These are phyloP conservation scores for Hemerocallis citrina DNA, from an alignment of 106 monocot genomes.

Conservation along the genomic window DNA sequence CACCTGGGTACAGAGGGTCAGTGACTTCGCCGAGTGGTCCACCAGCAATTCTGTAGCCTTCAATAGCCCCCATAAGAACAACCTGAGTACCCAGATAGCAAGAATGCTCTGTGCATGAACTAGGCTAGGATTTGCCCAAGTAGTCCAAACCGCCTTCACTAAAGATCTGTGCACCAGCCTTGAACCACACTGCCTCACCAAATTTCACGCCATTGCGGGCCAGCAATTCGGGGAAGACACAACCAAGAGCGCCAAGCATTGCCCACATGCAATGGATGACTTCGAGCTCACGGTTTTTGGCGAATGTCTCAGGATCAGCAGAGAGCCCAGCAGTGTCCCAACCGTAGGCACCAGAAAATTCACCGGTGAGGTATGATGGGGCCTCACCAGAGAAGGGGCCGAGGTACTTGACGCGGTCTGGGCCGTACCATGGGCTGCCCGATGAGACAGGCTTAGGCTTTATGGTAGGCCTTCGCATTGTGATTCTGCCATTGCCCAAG, in stretches of 20 bases:
- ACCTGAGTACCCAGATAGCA: slow-evolving; percentile 28
- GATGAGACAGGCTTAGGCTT: slow-evolving; percentile 17
- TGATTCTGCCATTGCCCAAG: slow-evolving; percentile 23
- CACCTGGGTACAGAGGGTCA: slow-evolving; percentile 48
- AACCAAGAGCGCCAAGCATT: slow-evolving; percentile 30
- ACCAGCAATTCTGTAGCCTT: slow-evolving; percentile 29
- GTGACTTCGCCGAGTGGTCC: slow-evolving; percentile 36
- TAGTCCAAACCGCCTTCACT: slow-evolving; percentile 29
- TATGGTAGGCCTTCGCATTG: slow-evolving; percentile 18
- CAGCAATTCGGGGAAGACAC: slow-evolving; percentile 27
- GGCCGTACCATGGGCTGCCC: slow-evolving; percentile 40
- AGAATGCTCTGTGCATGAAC: slow-evolving; percentile 30
- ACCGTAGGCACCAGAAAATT: slow-evolving; percentile 47
- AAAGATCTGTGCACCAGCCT: slow-evolving; percentile 26
- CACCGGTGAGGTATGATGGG: slow-evolving; percentile 58
- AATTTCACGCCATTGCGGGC: slow-evolving; percentile 33
- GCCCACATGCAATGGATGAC: slow-evolving; percentile 36
- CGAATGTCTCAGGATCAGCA: slow-evolving; percentile 34
- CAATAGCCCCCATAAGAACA: slow-evolving; percentile 25
- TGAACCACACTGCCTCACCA: slow-evolving; percentile 30
- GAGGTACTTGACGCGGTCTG: slow-evolving; percentile 36
- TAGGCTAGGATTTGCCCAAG: slow-evolving; percentile 25
- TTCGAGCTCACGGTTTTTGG: slow-evolving; percentile 32
- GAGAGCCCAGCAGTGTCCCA: slow-evolving; percentile 40
- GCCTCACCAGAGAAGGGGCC: slow-evolving; percentile 55